Conservation (phyloP, 129 eudicot genomes). For the Ambrosia artemisiifolia region DNA sequence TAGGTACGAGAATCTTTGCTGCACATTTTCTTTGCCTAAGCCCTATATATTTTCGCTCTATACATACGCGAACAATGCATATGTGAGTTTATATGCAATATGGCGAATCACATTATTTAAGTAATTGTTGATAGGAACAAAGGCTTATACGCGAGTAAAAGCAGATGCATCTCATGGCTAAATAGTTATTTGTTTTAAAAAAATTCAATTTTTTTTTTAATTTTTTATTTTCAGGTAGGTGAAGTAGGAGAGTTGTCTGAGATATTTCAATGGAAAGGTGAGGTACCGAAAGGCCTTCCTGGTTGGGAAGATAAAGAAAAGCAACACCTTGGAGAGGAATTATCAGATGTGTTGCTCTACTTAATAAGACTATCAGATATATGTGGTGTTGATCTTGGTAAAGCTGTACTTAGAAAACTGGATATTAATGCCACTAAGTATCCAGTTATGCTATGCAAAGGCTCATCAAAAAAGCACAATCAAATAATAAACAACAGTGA, state of each 20-base stretch:
- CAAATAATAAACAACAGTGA: conserved; percentile 22
- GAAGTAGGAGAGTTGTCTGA: conserved; percentile 73
- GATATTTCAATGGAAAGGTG: conserved; percentile 91
- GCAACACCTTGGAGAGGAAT: conserved; percentile 69
- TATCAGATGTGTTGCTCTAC: conserved; percentile 72
- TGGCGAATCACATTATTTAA: not conserved
- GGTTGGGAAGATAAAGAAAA: conserved; percentile 71
- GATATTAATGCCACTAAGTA: conserved; percentile 65
- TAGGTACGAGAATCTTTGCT: not conserved
- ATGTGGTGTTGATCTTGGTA: conserved; percentile 77
- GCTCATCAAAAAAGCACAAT: conserved; percentile 52
- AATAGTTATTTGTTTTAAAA: no score
- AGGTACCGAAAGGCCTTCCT: conserved; percentile 74
- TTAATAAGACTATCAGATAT: conserved; percentile 67
- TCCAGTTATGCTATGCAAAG: conserved; percentile 60
- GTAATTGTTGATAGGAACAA: not conserved
- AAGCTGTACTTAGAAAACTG: conserved; percentile 69
- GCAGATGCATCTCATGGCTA: not conserved
- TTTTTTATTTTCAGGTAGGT: conserved; percentile 24
- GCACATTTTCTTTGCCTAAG: not conserved
- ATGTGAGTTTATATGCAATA: not conserved
- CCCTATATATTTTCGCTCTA: not conserved
- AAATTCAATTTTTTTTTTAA: not conserved
- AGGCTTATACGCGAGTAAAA: not conserved
- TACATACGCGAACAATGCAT: not conserved